Evolutionary conservation across 208 protist species (phyloP), one percentile per base, ranked within the genome.

Genomic region (Trypanosoma congolense): DNA sequence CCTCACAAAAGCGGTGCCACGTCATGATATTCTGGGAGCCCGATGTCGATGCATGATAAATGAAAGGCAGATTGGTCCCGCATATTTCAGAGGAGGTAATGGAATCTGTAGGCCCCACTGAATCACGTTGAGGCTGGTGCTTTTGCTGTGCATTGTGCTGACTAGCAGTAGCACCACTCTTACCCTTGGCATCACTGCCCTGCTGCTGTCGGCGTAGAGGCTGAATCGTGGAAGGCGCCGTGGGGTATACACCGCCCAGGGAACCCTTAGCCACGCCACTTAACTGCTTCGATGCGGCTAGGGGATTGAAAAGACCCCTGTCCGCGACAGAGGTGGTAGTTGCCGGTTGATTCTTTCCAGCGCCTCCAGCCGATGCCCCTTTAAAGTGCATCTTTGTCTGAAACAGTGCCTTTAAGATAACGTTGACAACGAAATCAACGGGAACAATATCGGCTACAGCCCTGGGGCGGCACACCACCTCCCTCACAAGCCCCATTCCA

Each of bases 361-460:
- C 42, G 21, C 6, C 12, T 24, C 33, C 48, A 2, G 8, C 28
- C 42, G 30, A 6, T 4, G 57, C 44, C 8, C 22, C 43, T 47
- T 65, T 57, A 42, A 70, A 73, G 41, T 74, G 62, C 43, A 73
- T 54, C 55, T 87, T 69, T 5, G 73, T 81, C 57, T 83, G 71
- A 64, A 82, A 88, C n/a, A 90, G 69, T n/a, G 79, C 73, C 70
- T 95, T 91, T 56, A 90, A 52, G 26, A 93, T 79, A 1, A 75
- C 52, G 55, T 88, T 92, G 14, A 78, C 69, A 9, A 95, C 89
- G 56, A 82, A 80, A 65, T 95, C 89, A 25, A 93, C 89, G 1
- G 89, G 89, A 33, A 95, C 61, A 54, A 91, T 65, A 61, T 95
- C 89, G 1, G 78, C 73, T 50, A 83, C 50, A 29, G 70, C 45